Evolutionary conservation across 192 early-diverging fungal species (phyloP), one percentile per base, ranked within the genome.

Genomic region (Backusella luteola): DNA sequence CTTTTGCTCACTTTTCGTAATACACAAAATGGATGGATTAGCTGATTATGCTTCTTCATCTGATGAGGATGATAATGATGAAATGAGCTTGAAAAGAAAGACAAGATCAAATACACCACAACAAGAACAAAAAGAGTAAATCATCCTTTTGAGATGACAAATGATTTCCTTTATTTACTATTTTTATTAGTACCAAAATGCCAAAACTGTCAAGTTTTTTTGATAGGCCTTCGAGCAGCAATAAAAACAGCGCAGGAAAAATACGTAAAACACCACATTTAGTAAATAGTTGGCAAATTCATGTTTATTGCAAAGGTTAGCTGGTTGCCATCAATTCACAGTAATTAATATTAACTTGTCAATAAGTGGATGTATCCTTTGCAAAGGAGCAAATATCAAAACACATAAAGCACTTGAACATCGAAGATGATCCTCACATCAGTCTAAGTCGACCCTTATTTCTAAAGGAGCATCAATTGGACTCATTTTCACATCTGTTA

Each of bases 221-320:
- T 38, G 68, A 23, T n/a, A 23, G 15, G 7, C 34, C 35, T 12
- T 23, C 6, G 0, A 41, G 34, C 8, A 49, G 5, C 3, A 21
- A 41, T 39, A 49, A n/a, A 8, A 11, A 69, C 21, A 23, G 11
- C n/a, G 23, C 12, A 1, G 68, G 68, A 1, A 69, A 69, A 36
- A 38, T 11, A n/a, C 68, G 68, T 69, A 38, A 35, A 23, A 23
- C 39, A 26, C 68, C 68, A 6, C 68, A 69, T 41, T 11, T 23
- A 21, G 21, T 9, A 6, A 38, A 69, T 19, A 69, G n/a, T 21
- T 69, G 68, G 68, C 35, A 35, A 21, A 41, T 23, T 8, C 38
- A 69, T 39, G 38, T 69, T 23, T 69, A 69, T 41, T 69, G 34
- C 68, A 35, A 69, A 69, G 68, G 68, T 69, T 23, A 23, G 35